Evolutionary conservation across 2,329 filamentous ascomycete species (phyloP), one percentile per base, ranked within the genome.

Genomic region (Cladosporium sp.): DNA sequence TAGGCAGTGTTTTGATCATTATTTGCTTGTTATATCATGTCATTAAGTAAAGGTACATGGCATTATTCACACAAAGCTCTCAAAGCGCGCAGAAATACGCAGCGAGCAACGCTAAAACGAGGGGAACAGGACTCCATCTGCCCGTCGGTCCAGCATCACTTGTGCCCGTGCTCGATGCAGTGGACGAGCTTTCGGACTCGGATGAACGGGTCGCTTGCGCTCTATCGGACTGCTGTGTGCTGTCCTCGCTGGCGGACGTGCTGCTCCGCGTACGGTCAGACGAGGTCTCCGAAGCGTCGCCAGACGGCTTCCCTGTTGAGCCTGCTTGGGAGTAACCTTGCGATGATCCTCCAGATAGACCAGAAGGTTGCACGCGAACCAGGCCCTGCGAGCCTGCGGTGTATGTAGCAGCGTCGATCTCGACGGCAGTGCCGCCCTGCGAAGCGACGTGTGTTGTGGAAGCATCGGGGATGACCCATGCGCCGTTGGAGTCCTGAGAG

Each of bases 401-500:
- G 31, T 43, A 34, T 10, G 48, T 50, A 4, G 32, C 48, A 16
- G 28, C 40, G 5, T 43, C 50, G 37, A 53, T 14, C 1, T 41
- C 32, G 31, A 46, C 43, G 9, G 34, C 43, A 11, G 50, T 28
- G 13, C 50, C 50, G 14, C 50, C 50, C 31, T 28, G 9, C 4
- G 50, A 53, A 1, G 14, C 43, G 5, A 31, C 35, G 11, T 46
- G 37, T 28, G 50, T 53, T 4, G 43, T 42, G 2, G 16, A 14
- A 3, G 28, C 16, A n/a, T 46, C 50, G 3, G 43, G 43, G 9
- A 46, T 35, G 8, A 41, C n/a, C 43, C 43, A 53, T 13, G 43
- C 43, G 18, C 50, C 50, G 14, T 43, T 31, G 3, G 28, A 37
- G 18, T 50, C 40, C 28, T 50, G 22, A 13, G 48, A 43, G 40